These are phyloP conservation scores for Centrapalus pauciflorus DNA, from an alignment of 129 eudicot species.

Conservation along the genomic window DNA sequence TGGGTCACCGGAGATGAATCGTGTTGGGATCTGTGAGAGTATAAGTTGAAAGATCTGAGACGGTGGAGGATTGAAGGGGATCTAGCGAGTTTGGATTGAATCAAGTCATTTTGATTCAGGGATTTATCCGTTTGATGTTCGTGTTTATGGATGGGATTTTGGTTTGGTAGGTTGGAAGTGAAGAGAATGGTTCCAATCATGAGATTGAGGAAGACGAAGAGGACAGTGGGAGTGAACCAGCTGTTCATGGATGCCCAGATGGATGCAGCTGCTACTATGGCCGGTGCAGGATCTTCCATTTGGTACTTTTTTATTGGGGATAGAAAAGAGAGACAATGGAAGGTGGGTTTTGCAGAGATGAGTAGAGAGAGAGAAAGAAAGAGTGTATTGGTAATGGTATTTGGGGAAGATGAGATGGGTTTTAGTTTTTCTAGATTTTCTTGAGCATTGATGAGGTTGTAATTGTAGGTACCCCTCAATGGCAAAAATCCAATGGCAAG, in stretches of 20 bases:
- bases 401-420: conserved; percentile 8
- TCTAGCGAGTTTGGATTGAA: conserved; percentile 29
- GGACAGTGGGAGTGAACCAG: conserved; percentile 88
- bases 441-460: conserved; percentile 2
- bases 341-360: conserved; percentile 14
- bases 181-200: conserved; percentile 79
- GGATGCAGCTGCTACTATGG: conserved; percentile 37
- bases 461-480: no score
- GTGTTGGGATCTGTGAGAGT: conserved; percentile 32
- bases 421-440: conserved; percentile 1
- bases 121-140: conserved; percentile 10
- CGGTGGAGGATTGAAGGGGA: conserved; percentile 73
- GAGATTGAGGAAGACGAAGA: conserved; percentile 80
- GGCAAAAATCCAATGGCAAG: neutral
- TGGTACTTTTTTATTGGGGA: conserved; percentile 13
- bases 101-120: conserved; percentile 4
- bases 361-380: neutral
- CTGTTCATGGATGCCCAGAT: conserved; percentile 68
- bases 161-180: conserved; percentile 46
- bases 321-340: neutral
- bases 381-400: conserved; percentile 9
- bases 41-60: conserved; percentile 55
- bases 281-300: conserved; percentile 62
- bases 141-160: conserved; percentile 20
- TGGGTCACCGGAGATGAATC: conserved; percentile 6